A percentile compares a stretch with the other conserved stretches of the same genome.
Conservation (phyloP, 352 stramenopile species). For the Phytophthora pini region DNA sequence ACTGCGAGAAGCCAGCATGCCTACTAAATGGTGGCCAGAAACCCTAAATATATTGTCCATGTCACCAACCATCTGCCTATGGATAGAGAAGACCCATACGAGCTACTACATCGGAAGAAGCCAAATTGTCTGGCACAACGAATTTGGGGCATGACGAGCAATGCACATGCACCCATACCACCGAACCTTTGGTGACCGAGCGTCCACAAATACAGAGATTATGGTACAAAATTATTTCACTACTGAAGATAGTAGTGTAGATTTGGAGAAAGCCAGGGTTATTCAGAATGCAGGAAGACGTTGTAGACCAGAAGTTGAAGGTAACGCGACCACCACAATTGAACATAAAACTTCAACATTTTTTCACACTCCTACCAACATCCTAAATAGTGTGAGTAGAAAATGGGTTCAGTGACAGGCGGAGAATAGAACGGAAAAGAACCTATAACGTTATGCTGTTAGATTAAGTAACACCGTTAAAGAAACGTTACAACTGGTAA, state of each 20-base stretch:
- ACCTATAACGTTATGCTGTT: neutral
- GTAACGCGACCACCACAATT: neutral
- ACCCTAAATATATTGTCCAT: too few species aligned
- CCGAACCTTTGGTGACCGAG: too few species aligned
- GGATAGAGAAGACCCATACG: too few species aligned
- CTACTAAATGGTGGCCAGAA: too few species aligned
- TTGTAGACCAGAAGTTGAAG: conserved; percentile 2
- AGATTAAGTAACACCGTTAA: neutral
- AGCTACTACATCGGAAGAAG: too few species aligned
- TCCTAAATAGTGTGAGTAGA: conserved; percentile 3
- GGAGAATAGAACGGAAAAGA: neutral
- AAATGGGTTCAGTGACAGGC: neutral
- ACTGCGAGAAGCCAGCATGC: too few species aligned
- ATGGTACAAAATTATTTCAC: conserved; percentile 10
- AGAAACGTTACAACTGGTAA: neutral
- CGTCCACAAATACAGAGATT: neutral
- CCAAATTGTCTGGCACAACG: too few species aligned
- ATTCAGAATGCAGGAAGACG: conserved; percentile 1
- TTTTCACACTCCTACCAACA: neutral
- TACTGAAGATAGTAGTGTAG: neutral
- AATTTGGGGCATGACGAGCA: too few species aligned
- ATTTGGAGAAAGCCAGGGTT: conserved; percentile 1
- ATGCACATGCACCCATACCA: too few species aligned
- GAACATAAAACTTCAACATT: neutral
- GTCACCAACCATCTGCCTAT: too few species aligned